Conservation (phyloP, 345 rosid genomes). For the Anastatica hierochuntica region DNA sequence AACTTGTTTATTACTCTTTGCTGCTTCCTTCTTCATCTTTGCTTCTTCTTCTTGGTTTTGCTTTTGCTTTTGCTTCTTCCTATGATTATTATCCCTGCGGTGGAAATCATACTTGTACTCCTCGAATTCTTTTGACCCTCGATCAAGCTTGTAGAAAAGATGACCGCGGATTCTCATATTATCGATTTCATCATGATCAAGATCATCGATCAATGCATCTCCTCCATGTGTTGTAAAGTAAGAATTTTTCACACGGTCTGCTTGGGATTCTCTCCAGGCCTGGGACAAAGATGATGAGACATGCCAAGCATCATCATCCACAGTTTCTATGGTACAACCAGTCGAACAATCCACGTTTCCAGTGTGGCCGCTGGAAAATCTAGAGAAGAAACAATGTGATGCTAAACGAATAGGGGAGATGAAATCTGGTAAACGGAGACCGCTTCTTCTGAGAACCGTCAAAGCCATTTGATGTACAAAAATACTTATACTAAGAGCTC, state of each 20-base stretch:
- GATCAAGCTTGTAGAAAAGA: slow-evolving; percentile 77
- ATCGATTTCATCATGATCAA: slow-evolving; percentile 61
- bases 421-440: not conserved
- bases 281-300: slow-evolving; percentile 53
- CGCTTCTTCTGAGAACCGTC: slow-evolving; percentile 19
- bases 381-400: slow-evolving; percentile 22
- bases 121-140: slow-evolving; percentile 65
- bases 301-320: slow-evolving; percentile 66
- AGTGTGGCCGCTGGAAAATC: slow-evolving; percentile 1
- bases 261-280: slow-evolving; percentile 32
- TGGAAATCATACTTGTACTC: slow-evolving; percentile 69
- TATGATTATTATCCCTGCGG: slow-evolving; percentile 39
- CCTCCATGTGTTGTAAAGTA: slow-evolving; percentile 10
- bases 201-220: slow-evolving; percentile 19
- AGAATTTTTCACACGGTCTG: not conserved
- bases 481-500: not conserved
- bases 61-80: slow-evolving; percentile 18
- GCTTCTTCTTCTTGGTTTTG: slow-evolving; percentile 17
- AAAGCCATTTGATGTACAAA: slow-evolving; percentile 21
- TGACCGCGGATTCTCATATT: slow-evolving; percentile 68
- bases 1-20: slow-evolving; percentile 21
- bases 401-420: slow-evolving; percentile 18
- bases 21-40: slow-evolving; percentile 19
- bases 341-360: slow-evolving; percentile 1
- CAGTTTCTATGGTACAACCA: slow-evolving; percentile 46